A percentile compares a stretch with the other conserved stretches of the same genome.
phyloP scores from a whole-genome alignment of 2,329 filamentous ascomycete species.

The Hypoxylon sp. region DNA sequence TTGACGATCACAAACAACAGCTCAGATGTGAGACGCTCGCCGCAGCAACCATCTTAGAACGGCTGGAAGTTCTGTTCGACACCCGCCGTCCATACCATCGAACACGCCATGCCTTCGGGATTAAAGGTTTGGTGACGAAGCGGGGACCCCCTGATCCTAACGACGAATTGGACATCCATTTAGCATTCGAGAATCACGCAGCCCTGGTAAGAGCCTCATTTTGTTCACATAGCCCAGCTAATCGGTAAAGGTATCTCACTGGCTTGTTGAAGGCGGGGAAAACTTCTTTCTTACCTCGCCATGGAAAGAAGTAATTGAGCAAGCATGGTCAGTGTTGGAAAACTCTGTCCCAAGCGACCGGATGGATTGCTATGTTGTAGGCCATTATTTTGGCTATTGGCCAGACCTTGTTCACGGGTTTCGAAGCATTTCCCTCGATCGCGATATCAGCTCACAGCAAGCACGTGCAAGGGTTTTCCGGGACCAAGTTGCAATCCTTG shows the following conservation, averaged over 20 bases:
- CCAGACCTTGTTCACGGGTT: slow-evolving; percentile 21
- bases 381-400: slow-evolving; percentile 35
- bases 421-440: slow-evolving; percentile 15
- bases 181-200: slow-evolving; percentile 37
- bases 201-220: slow-evolving; percentile 15
- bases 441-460: slow-evolving; percentile 10
- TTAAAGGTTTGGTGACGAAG: slow-evolving; percentile 22
- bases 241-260: slow-evolving; percentile 30
- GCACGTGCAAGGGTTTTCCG: slow-evolving; percentile 19
- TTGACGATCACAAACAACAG: slow-evolving; percentile 17
- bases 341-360: slow-evolving; percentile 17
- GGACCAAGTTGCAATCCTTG: slow-evolving; percentile 13
- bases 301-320: slow-evolving; percentile 28
- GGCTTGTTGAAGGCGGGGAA: slow-evolving; percentile 30
- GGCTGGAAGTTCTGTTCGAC: slow-evolving; percentile 35
- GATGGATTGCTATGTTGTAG: slow-evolving; percentile 25
- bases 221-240: neutral
- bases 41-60: slow-evolving; percentile 32
- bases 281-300: slow-evolving; percentile 35
- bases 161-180: slow-evolving; percentile 31
- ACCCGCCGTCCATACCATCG: slow-evolving; percentile 18
- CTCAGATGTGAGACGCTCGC: slow-evolving; percentile 35
- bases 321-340: neutral
- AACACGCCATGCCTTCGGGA: slow-evolving; percentile 24
- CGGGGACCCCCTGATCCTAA: slow-evolving; percentile 26